A percentile compares a stretch with the other conserved stretches of the same genome.
Evolutionary conservation across 148 eudicot genomes (phyloP).

Genomic region (Rhododendron vialii): DNA sequence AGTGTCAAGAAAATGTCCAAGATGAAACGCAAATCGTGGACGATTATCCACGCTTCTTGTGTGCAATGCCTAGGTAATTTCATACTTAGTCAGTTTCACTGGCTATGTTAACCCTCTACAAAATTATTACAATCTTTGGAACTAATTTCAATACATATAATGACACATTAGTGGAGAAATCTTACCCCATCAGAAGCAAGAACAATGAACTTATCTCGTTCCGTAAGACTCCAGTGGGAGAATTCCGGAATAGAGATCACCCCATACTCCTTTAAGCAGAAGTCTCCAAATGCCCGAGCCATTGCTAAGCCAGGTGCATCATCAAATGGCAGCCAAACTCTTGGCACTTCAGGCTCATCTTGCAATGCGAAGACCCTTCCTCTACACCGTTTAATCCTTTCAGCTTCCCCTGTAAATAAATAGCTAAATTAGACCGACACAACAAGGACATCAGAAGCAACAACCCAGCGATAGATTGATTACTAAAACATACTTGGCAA

Average conservation of each 20-base stretch:
- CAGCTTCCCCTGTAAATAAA: conserved; percentile 72
- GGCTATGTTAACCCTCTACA: background rate
- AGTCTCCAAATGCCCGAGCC: conserved; percentile 99
- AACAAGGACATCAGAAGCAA: conserved; percentile 3
- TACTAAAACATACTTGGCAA: conserved; percentile 63
- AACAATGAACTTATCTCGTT: conserved; percentile 81
- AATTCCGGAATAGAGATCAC: conserved; percentile 94
- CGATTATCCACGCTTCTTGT: background rate
- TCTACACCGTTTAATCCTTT: conserved; percentile 85
- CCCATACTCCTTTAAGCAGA: conserved; percentile 94
- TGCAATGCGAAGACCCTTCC: conserved; percentile 98
- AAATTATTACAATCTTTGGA: background rate
- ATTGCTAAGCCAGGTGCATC: conserved; percentile 99
- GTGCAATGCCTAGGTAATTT: background rate
- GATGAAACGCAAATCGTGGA: background rate
- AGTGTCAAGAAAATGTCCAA: background rate
- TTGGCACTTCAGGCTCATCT: conserved; percentile 97
- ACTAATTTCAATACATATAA: background rate
- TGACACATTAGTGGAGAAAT: background rate
- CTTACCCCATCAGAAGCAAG: conserved; percentile 99
- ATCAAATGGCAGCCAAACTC: conserved; percentile 98
- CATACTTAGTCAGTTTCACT: background rate
- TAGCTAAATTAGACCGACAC: conserved; percentile 2
- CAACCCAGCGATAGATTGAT: background rate
- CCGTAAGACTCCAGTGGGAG: conserved; percentile 63